phyloP scores from a whole-genome alignment of 768 basidiomycete genomes.

The Russula sp. region DNA sequence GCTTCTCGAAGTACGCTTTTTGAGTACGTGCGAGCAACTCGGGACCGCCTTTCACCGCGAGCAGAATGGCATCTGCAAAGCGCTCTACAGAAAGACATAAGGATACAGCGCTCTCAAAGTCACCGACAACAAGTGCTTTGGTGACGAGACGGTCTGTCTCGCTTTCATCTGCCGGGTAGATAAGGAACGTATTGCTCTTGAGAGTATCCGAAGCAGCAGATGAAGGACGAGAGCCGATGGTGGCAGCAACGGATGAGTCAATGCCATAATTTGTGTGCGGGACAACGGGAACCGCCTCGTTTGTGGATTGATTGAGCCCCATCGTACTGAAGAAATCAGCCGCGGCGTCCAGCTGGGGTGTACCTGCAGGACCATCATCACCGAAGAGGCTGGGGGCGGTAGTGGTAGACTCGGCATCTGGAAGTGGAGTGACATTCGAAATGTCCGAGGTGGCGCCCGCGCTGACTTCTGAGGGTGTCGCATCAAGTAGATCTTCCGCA shows the following conservation, averaged over 20 bases:
- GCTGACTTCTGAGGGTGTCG: constrained; percentile 72
- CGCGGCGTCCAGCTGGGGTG: constrained; percentile 57
- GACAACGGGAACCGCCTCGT: constrained; percentile 44
- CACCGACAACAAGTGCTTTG: constrained; percentile 91
- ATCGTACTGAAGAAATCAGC: constrained; percentile 90
- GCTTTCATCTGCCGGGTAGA: constrained; percentile 82
- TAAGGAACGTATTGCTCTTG: constrained; percentile 82
- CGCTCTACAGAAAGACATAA: constrained; percentile 85
- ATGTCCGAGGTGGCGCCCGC: constrained; percentile 56
- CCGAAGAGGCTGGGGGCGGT: constrained; percentile 86
- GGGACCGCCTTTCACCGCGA: constrained; percentile 86
- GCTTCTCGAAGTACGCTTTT: constrained; percentile 86
- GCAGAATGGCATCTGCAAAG: constrained; percentile 90
- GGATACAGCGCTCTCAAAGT: constrained; percentile 88
- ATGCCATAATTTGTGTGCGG: constrained; percentile 76
- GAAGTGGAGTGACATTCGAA: constrained; percentile 47
- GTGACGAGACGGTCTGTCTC: constrained; percentile 86
- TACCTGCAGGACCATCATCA: constrained; percentile 60
- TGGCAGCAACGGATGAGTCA: constrained; percentile 93
- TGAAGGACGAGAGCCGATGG: constrained; percentile 85
- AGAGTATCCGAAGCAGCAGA: constrained; percentile 68
- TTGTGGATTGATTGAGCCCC: constrained; percentile 44
- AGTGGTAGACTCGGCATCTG: constrained; percentile 73
- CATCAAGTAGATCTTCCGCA: constrained; percentile 44
- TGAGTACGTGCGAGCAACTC: constrained; percentile 85